Conservation (phyloP, 2,329 filamentous ascomycete genomes). For the Clonostachys byssicola region DNA sequence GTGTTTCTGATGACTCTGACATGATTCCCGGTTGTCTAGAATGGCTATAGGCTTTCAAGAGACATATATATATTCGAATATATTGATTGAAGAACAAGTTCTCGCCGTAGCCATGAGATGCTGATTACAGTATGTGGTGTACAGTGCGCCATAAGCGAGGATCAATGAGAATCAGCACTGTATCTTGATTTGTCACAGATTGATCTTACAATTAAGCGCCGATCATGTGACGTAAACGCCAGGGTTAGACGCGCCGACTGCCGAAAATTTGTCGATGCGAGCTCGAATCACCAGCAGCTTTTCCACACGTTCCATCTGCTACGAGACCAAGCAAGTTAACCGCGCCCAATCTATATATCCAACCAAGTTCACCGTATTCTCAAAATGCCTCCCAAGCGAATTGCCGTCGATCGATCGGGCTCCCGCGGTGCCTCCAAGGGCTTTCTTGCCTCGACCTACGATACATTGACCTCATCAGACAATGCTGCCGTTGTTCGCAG, state of each 20-base stretch:
- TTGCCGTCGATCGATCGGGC: constrained; percentile 43
- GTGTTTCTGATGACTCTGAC: constrained; percentile 2
- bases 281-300: neutral
- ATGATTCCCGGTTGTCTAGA: neutral
- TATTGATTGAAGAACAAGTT: too few species aligned
- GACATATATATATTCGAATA: neutral
- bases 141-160: too few species aligned
- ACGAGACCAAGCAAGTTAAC: too few species aligned
- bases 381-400: constrained; percentile 64
- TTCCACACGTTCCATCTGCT: neutral
- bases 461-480: constrained; percentile 60
- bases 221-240: neutral
- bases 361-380: constrained; percentile 8
- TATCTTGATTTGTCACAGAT: too few species aligned
- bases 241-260: neutral
- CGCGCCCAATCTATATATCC: neutral
- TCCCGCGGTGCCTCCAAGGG: constrained; percentile 38
- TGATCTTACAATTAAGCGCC: neutral
- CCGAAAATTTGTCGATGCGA: neutral
- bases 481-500: constrained; percentile 67
- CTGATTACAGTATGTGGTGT: too few species aligned
- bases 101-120: too few species aligned
- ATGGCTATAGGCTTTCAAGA: neutral
- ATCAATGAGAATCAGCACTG: too few species aligned
- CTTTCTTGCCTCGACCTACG: constrained; percentile 54